phyloP scores from a whole-genome alignment of 2,329 filamentous ascomycete species.

The Peltaster fructicola region DNA sequence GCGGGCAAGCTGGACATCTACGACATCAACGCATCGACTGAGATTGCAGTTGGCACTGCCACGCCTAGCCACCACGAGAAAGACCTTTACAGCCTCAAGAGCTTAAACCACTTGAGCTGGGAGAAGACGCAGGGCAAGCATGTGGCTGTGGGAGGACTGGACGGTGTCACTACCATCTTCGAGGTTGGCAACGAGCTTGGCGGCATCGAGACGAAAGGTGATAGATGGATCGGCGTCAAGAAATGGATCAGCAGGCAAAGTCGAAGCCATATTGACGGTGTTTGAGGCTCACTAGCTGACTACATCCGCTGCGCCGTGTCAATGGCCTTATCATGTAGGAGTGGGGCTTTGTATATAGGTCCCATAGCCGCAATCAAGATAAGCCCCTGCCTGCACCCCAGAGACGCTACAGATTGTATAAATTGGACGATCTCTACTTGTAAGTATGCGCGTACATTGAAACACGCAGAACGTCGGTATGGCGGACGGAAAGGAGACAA shows the following conservation, averaged over 20 bases:
- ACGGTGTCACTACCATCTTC: constrained; percentile 79
- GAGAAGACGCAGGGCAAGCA: constrained; percentile 75
- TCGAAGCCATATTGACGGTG: too few relatives aligned
- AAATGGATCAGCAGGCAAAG: constrained; percentile 49
- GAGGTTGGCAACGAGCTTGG: constrained; percentile 72
- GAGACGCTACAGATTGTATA: too few relatives aligned
- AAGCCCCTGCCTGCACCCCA: too few relatives aligned
- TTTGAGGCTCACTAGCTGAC: too few relatives aligned
- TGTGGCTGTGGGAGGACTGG: constrained; percentile 78
- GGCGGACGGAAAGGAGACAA: too few relatives aligned
- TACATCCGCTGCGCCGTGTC: too few relatives aligned
- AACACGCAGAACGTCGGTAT: too few relatives aligned
- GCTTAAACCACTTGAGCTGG: constrained; percentile 89
- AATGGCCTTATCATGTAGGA: too few relatives aligned
- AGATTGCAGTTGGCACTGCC: constrained; percentile 73
- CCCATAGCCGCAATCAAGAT: too few relatives aligned
- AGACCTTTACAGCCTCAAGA: constrained; percentile 37
- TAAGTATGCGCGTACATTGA: too few relatives aligned
- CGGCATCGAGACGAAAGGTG: constrained; percentile 62
- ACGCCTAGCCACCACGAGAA: constrained; percentile 21
- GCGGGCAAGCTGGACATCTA: constrained; percentile 84
- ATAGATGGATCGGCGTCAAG: constrained; percentile 91
- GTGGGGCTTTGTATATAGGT: too few relatives aligned
- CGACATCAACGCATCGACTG: constrained; percentile 83
- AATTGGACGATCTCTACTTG: too few relatives aligned